Base-by-base conservation (phyloP, 495 filamentous ascomycete genomes). In the Pyronema domesticum region DNA sequence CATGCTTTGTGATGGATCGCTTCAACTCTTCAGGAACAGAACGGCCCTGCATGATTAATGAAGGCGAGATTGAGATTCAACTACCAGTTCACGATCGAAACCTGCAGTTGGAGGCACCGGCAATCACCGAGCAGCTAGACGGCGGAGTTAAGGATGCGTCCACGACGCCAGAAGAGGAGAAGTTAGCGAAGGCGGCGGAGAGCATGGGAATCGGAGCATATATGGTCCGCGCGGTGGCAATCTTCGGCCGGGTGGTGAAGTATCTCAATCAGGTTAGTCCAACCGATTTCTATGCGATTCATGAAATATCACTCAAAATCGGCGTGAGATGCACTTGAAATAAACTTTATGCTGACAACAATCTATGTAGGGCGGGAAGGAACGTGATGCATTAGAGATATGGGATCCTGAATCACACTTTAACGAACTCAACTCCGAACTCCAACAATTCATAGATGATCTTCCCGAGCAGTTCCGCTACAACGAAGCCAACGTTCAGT, bases 21-120 rank as follows among this genome's bases (percentile, higher is more conserved):
- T 95, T 95, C 69, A 95, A 88, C 68, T 94, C 89, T 3, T 95
- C 89, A 3, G 91, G 91, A 11, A 95, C 89, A 30, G 88, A 95
- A 61, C 77, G 91, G 51, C 91, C 91, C 48, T 83, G 83, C n/a
- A 89, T 93, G 61, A 83, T 89, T 36, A 80, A 85, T 59, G 89
- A 95, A 67, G 83, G 85, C 54, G 83, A 83, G 52, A 74, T 98
- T 50, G 83, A 88, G 61, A 83, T 94, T 10, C 89, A 89, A 62
- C 73, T 98, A 39, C 91, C 91, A 0, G 85, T 94, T 55, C 86
- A 85, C 60, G 91, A 98, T 69, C 77, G 80, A 48, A 81, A 86
- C 55, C 94, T 93, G 59, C 82, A 89, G 57, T 81, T 93, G 68
- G 89, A 95, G 62, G 87, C 94, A 57, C 83, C 84, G 11, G 88